Conservation (phyloP, 352 stramenopile genomes). For the Pythium aphanidermatum region DNA sequence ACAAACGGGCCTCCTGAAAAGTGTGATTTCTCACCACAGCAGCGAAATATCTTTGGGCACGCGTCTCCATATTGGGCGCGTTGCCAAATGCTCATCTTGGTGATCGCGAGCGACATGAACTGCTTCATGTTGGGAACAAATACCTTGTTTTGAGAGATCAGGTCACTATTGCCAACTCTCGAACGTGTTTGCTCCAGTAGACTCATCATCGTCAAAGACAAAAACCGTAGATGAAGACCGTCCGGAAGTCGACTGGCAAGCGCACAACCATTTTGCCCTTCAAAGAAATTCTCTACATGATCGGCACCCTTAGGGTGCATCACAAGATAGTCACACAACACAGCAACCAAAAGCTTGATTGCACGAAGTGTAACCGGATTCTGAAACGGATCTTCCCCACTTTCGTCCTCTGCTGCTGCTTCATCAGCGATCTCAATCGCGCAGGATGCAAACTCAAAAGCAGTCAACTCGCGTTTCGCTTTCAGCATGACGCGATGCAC, state of each 20-base stretch:
- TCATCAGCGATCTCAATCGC: constrained; percentile 36
- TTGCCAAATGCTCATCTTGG: constrained; percentile 68
- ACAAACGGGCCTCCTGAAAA: constrained; percentile 44
- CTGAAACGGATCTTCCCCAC: constrained; percentile 48
- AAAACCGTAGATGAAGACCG: constrained; percentile 44
- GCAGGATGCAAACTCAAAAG: constrained; percentile 31
- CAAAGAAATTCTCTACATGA: constrained; percentile 43
- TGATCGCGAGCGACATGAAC: constrained; percentile 45
- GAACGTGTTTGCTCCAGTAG: constrained; percentile 47
- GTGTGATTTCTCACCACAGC: constrained; percentile 39
- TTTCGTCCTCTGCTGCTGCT: constrained; percentile 25
- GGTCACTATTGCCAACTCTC: constrained; percentile 33
- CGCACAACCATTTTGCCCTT: constrained; percentile 25
- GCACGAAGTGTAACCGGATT: constrained; percentile 33
- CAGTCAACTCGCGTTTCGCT: constrained; percentile 33
- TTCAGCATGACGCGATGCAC: constrained; percentile 34
- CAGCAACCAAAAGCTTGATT: constrained; percentile 36
- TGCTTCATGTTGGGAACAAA: constrained; percentile 54
- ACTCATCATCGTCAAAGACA: constrained; percentile 42
- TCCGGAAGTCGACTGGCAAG: constrained; percentile 37
- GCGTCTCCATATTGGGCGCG: constrained; percentile 54
- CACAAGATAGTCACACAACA: constrained; percentile 51
- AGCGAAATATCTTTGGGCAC: constrained; percentile 40
- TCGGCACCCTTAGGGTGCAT: constrained; percentile 39
- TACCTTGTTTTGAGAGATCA: constrained; percentile 41